Conservation (phyloP, 2,329 filamentous ascomycete species). For the Ophiosphaerella herpotricha region DNA sequence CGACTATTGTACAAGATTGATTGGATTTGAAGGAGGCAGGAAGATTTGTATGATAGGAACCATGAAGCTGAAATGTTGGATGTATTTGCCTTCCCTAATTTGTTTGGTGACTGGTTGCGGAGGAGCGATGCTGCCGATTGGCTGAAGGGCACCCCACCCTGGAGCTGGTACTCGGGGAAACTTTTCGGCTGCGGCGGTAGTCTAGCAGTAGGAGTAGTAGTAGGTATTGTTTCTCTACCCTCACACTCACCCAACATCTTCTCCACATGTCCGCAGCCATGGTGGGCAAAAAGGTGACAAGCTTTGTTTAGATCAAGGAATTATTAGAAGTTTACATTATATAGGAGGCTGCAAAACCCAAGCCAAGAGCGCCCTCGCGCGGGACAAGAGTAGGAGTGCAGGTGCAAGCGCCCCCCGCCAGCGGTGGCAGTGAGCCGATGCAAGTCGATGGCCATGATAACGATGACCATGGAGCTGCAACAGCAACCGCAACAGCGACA, state of each 20-base stretch:
- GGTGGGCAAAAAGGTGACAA: conserved; percentile 37
- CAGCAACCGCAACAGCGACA: conserved; percentile 14
- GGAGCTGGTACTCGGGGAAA: conserved; percentile 33
- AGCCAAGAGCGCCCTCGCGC: conserved; percentile 38
- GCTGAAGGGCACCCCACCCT: conserved; percentile 14
- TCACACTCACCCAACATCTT: conserved; percentile 14
- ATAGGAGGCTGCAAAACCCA: conserved; percentile 33
- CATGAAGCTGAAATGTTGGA: too few species aligned
- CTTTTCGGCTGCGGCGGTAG: conserved; percentile 16
- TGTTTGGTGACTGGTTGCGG: conserved; percentile 16
- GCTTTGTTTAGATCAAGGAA: background rate
- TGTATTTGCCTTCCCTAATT: conserved; percentile 21
- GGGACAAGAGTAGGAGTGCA: conserved; percentile 33
- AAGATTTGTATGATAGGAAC: background rate
- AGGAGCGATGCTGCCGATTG: conserved; percentile 32
- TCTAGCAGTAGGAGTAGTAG: too few species aligned
- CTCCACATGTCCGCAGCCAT: conserved; percentile 26
- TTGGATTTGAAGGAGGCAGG: background rate
- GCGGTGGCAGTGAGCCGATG: conserved; percentile 10
- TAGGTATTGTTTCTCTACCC: conserved; percentile 10
- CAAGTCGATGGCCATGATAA: conserved; percentile 8
- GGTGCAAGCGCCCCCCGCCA: conserved; percentile 17
- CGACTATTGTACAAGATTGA: background rate
- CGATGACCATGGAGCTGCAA: conserved; percentile 12
- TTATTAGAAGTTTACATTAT: conserved; percentile 10